Percentiles rank a stretch among this genome's conserved stretches.
phyloP scores from a whole-genome alignment of 805 yeast genomes.

The Saccharomyces cerevisiae region DNA sequence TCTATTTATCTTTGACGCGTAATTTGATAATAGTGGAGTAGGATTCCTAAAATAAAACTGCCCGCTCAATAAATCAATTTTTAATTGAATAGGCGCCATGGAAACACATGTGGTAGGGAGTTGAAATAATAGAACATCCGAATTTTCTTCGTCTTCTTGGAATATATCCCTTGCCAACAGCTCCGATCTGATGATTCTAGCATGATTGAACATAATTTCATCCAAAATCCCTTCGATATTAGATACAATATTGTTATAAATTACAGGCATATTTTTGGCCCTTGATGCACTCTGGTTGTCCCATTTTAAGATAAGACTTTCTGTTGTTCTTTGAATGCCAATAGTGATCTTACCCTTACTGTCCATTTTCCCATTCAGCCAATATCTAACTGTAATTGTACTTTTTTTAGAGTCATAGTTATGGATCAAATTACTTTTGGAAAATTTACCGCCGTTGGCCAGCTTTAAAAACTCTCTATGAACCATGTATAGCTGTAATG shows the following conservation, averaged over 20 bases:
- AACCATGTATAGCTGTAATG: slow-evolving; percentile 28
- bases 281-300: slow-evolving; percentile 18
- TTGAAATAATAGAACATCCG: slow-evolving; percentile 24
- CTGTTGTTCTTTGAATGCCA: slow-evolving; percentile 22
- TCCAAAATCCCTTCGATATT: slow-evolving; percentile 28
- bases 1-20: slow-evolving; percentile 24
- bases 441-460: slow-evolving; percentile 26
- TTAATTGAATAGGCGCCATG: slow-evolving; percentile 26
- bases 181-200: slow-evolving; percentile 27
- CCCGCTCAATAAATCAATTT: slow-evolving; percentile 29
- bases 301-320: slow-evolving; percentile 26
- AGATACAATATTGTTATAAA: slow-evolving; percentile 18
- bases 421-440: slow-evolving; percentile 28
- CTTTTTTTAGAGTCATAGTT: slow-evolving; percentile 29
- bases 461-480: slow-evolving; percentile 24
- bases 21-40: slow-evolving; percentile 22
- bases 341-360: slow-evolving; percentile 25
- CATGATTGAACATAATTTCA: slow-evolving; percentile 31
- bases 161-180: slow-evolving; percentile 24
- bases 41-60: slow-evolving; percentile 28
- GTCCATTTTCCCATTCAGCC: slow-evolving; percentile 28
- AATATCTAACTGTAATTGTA: slow-evolving; percentile 26
- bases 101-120: slow-evolving; percentile 30
- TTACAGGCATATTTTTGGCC: slow-evolving; percentile 14
- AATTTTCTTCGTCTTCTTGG: slow-evolving; percentile 27